These are phyloP conservation scores for Sclerotinia borealis DNA, from an alignment of 2,329 filamentous ascomycete genomes.

Conservation along the genomic window DNA sequence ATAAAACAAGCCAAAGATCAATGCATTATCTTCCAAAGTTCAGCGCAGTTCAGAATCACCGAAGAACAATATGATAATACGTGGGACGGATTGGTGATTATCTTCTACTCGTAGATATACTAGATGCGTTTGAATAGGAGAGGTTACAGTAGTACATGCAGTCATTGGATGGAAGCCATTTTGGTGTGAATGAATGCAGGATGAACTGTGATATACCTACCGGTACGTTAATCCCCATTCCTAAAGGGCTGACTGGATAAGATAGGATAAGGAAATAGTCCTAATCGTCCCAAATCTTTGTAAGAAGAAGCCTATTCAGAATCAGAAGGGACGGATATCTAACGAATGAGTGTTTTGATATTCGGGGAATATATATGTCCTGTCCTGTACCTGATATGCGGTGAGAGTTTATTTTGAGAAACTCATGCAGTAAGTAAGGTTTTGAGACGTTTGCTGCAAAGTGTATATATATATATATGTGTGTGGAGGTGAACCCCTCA, in stretches of 20 bases:
- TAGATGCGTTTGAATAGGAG: background rate
- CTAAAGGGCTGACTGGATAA: background rate
- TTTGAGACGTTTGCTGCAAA: background rate
- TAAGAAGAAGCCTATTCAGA: too few relatives aligned
- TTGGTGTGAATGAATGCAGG: background rate
- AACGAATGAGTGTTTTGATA: background rate
- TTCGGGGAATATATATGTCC: background rate
- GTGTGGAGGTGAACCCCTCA: background rate
- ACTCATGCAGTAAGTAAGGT: background rate
- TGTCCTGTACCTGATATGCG: background rate
- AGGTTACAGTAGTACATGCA: background rate
- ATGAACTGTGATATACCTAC: background rate
- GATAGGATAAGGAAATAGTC: background rate
- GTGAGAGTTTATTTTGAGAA: conserved; percentile 9
- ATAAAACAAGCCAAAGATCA: conserved; percentile 10
- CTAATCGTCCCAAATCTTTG: background rate
- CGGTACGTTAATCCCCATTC: too few relatives aligned
- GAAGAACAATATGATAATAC: background rate
- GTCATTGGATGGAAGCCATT: background rate
- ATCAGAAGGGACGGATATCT: background rate
- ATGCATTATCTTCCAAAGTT: conserved; percentile 4
- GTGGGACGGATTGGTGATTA: background rate
- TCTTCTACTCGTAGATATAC: background rate
- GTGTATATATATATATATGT: background rate
- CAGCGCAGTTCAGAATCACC: background rate